phyloP scores from a whole-genome alignment of 2,329 filamentous ascomycete genomes.

The Aspergillus sp. region DNA sequence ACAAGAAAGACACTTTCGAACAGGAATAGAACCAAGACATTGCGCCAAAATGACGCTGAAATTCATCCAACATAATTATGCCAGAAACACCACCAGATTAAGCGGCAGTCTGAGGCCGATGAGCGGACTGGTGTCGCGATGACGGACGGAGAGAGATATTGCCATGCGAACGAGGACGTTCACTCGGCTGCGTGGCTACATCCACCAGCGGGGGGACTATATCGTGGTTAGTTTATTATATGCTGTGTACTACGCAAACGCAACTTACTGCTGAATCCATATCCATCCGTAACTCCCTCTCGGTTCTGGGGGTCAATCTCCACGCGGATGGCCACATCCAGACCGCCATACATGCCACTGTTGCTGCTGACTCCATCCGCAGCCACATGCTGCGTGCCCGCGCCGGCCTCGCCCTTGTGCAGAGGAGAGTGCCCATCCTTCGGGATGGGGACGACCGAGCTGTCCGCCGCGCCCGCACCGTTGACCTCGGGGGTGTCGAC shows the following conservation, averaged over 20 bases:
- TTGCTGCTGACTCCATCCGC: constrained; percentile 49
- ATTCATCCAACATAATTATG: neutral
- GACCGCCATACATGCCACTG: constrained; percentile 38
- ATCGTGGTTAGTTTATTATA: too few species aligned
- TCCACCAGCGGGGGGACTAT: constrained; percentile 20
- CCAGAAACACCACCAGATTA: neutral
- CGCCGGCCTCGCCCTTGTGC: constrained; percentile 71
- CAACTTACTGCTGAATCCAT: constrained; percentile 48
- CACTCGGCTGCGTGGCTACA: neutral
- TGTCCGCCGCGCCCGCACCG: constrained; percentile 21
- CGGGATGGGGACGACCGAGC: constrained; percentile 29
- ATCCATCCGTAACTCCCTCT: constrained; percentile 44
- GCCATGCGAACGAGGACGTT: neutral
- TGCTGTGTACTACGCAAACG: neutral
- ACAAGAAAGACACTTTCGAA: neutral
- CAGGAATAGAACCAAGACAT: neutral
- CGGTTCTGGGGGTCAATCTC: constrained; percentile 45
- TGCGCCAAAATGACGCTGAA: too few species aligned
- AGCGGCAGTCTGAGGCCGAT: neutral
- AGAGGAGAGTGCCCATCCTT: constrained; percentile 70
- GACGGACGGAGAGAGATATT: neutral
- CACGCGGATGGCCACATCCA: constrained; percentile 46
- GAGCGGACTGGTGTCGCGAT: neutral
- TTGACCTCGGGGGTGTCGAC: constrained; percentile 29
- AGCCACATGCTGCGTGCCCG: constrained; percentile 75